These are phyloP conservation scores for Rutstroemia sp. DNA, from an alignment of 2,329 filamentous ascomycete genomes.

Conservation along the genomic window DNA sequence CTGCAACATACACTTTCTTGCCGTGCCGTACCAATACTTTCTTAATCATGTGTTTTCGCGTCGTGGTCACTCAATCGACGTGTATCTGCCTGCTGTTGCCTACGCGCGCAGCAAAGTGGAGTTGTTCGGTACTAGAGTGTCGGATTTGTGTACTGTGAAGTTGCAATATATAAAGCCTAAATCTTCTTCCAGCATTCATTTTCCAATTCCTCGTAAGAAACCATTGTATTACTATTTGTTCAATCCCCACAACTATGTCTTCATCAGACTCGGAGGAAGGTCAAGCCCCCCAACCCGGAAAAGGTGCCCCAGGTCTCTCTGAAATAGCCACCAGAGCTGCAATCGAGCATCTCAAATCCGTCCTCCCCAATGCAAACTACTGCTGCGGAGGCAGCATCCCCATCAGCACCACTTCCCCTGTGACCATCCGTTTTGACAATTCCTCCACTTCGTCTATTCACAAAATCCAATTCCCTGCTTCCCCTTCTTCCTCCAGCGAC, in stretches of 20 bases:
- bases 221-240: not conserved
- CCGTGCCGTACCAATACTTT: not conserved
- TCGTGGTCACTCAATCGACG: not conserved
- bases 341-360: not conserved
- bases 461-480: slow-evolving; percentile 11
- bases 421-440: slow-evolving; percentile 16
- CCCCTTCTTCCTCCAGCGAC: not conserved
- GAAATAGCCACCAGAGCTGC: not conserved
- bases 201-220: no score
- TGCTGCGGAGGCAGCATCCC: slow-evolving; percentile 17
- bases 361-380: slow-evolving; percentile 10
- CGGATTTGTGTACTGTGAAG: not conserved
- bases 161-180: no score
- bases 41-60: not conserved
- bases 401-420: slow-evolving; percentile 4
- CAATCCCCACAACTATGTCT: not conserved
- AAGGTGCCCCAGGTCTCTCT: not conserved
- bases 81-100: not conserved
- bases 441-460: not conserved
- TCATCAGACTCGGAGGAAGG: not conserved
- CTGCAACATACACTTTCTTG: no score
- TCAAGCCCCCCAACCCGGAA: not conserved
- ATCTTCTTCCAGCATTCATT: no score
- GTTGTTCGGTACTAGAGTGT: not conserved
- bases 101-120: not conserved